Conservation (phyloP, 1,139 yeast species). For the Torulaspora pretoriensis region DNA sequence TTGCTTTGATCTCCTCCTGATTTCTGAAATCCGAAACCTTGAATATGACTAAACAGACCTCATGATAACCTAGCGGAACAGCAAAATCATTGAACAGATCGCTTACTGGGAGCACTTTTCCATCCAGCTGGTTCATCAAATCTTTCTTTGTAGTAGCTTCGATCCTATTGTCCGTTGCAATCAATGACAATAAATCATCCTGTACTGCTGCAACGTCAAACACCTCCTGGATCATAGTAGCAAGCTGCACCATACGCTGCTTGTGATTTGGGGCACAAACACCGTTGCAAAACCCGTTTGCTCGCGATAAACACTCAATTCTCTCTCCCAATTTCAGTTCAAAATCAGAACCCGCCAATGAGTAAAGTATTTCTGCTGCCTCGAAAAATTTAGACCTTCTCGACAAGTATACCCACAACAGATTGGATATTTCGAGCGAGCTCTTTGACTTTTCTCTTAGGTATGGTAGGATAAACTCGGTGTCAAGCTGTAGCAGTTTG, state of each 20-base stretch:
- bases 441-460: conserved; percentile 67
- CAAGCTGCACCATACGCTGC: conserved; percentile 69
- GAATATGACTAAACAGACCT: conserved; percentile 71
- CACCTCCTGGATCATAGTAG: conserved; percentile 68
- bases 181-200: conserved; percentile 65
- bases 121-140: conserved; percentile 55
- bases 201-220: conserved; percentile 87
- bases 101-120: conserved; percentile 62
- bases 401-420: conserved; percentile 87
- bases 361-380: conserved; percentile 78
- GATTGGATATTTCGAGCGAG: conserved; percentile 69
- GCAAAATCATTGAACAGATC: conserved; percentile 83
- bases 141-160: conserved; percentile 39
- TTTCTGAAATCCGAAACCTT: conserved; percentile 78
- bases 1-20: conserved; percentile 62
- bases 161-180: conserved; percentile 58
- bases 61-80: conserved; percentile 83
- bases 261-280: conserved; percentile 73
- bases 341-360: conserved; percentile 71
- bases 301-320: conserved; percentile 84
- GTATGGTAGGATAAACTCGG: conserved; percentile 75
- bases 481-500: conserved; percentile 69
- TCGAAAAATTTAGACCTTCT: conserved; percentile 72
- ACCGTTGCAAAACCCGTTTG: conserved; percentile 88
- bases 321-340: conserved; percentile 64